phyloP scores from a whole-genome alignment of 257 asterid genomes.

The Solanum corneliomulleri region DNA sequence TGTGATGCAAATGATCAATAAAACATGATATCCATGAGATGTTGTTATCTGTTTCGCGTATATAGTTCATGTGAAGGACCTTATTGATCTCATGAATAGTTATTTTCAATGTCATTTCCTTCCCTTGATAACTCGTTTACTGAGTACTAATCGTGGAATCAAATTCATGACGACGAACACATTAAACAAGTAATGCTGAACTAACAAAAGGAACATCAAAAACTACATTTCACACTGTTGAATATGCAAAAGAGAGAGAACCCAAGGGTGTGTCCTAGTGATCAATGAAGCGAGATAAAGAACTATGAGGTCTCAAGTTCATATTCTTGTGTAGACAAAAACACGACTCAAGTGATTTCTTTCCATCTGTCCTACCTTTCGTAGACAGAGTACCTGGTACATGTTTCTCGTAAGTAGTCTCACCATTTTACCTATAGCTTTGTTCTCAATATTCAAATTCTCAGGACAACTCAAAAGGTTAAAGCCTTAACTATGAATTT shows the following conservation, averaged over 20 bases:
- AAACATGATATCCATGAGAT: not conserved
- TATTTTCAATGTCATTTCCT: slow-evolving; percentile 26
- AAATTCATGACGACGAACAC: not conserved
- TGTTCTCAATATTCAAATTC: not conserved
- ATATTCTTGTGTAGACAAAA: not conserved
- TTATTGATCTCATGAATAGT: slow-evolving; percentile 16
- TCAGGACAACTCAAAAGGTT: not conserved
- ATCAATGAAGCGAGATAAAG: not conserved
- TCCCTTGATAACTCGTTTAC: not conserved
- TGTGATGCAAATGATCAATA: not conserved
- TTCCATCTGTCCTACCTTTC: not conserved
- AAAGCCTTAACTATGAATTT: not conserved
- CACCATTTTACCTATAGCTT: not conserved
- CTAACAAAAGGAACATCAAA: not conserved
- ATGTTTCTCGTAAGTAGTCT: not conserved
- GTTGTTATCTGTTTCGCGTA: not conserved
- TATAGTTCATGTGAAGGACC: not conserved
- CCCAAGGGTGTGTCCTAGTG: not conserved
- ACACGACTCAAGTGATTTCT: not conserved
- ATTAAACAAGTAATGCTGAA: not conserved
- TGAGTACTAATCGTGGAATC: not conserved
- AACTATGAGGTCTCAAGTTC: not conserved
- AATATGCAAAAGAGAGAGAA: not conserved
- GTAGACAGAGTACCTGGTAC: not conserved
- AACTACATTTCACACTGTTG: not conserved